Evolutionary conservation across 257 asterid genomes (phyloP).

Genomic region (Solanum sparsipilum): DNA sequence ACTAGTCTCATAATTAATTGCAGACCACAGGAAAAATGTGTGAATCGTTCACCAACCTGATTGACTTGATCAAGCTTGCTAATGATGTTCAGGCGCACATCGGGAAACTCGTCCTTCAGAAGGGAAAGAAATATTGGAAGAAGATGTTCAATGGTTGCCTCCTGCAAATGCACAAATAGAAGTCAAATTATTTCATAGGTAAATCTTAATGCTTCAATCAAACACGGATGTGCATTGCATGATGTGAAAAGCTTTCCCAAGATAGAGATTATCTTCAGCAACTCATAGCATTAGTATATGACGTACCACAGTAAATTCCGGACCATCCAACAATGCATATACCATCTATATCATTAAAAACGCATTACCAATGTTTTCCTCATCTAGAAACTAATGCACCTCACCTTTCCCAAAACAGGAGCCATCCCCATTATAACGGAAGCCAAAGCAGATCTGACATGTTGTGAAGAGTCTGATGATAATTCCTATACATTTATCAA

Average conservation of each 20-base stretch:
- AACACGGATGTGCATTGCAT: neutral
- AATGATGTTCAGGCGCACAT: constrained; percentile 76
- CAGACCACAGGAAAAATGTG: neutral
- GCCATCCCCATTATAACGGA: constrained; percentile 99
- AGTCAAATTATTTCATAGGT: neutral
- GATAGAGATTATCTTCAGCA: neutral
- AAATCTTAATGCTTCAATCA: neutral
- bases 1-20: neutral
- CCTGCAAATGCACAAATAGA: constrained; percentile 27
- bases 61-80: constrained; percentile 91
- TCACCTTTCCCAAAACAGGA: constrained; percentile 82
- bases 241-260: neutral
- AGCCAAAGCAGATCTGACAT: constrained; percentile 88
- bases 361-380: neutral
- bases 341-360: neutral
- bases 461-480: constrained; percentile 91
- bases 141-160: constrained; percentile 79
- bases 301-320: neutral
- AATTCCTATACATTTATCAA: constrained; percentile 45
- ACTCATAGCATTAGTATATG: neutral
- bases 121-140: constrained; percentile 81
- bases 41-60: constrained; percentile 36
- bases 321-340: neutral
- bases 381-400: neutral
- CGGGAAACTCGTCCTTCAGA: constrained; percentile 78